Percentiles rank a stretch among this genome's conserved stretches.
These are phyloP conservation scores for Malania oleifera DNA, from an alignment of 164 flowering plant genomes.

Conservation along the genomic window DNA sequence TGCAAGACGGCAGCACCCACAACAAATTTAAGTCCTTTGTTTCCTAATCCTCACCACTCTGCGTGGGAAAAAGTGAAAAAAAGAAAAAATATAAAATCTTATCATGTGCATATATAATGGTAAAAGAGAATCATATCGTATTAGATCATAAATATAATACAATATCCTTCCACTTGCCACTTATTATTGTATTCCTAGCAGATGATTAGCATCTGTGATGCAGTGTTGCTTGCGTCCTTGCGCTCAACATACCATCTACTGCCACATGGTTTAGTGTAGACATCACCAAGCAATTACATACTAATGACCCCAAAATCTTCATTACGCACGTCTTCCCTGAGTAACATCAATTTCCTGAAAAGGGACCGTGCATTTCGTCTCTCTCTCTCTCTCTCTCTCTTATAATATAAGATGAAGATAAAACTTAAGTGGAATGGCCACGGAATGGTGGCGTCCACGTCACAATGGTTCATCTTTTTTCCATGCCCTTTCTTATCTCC, in stretches of 20 bases:
- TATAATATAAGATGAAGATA: slow-evolving; percentile 1
- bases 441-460: slow-evolving; percentile 29
- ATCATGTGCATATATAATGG: background rate
- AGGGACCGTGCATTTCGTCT: no score
- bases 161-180: slow-evolving; percentile 11
- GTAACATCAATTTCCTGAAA: no score
- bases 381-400: no score
- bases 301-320: no score
- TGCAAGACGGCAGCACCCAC: no score
- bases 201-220: background rate
- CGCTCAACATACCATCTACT: background rate
- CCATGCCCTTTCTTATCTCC: slow-evolving; percentile 10
- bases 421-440: slow-evolving; percentile 25
- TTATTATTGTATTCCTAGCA: background rate
- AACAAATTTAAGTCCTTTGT: no score
- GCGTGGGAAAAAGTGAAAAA: background rate
- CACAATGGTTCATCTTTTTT: slow-evolving; percentile 18
- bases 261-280: background rate
- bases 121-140: slow-evolving; percentile 10
- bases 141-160: background rate
- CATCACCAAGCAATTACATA: no score
- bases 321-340: no score
- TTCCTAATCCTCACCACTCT: background rate
- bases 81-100: background rate
- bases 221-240: background rate